Percentiles rank a stretch among this genome's conserved stretches.
Evolutionary conservation across 2,329 filamentous ascomycete genomes (phyloP).

Genomic region (Monosporascus sp.): DNA sequence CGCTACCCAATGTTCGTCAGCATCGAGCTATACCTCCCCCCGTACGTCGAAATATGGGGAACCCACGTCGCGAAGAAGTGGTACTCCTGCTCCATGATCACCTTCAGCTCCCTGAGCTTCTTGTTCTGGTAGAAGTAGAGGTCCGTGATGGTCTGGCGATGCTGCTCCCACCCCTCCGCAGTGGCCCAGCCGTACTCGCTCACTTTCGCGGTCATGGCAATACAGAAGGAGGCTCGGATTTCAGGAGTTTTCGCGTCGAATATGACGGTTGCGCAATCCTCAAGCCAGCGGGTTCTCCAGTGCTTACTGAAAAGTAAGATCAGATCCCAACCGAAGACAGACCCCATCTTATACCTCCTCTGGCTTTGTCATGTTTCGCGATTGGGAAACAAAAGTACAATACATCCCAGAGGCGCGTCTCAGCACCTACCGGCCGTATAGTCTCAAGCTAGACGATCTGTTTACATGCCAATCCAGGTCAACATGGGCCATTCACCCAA

Average conservation of each 20-base stretch:
- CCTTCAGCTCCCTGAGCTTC: neutral
- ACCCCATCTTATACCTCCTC: neutral
- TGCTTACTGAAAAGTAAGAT: neutral
- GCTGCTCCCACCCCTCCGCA: neutral
- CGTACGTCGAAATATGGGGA: too few species aligned
- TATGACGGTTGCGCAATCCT: neutral
- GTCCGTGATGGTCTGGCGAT: neutral
- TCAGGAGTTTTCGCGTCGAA: too few species aligned
- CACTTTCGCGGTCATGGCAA: neutral
- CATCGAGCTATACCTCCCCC: too few species aligned
- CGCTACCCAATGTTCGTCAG: neutral
- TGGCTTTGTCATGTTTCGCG: too few species aligned
- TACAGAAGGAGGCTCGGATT: too few species aligned
- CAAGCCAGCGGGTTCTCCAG: neutral
- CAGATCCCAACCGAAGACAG: neutral
- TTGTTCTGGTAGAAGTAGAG: conserved; percentile 3
- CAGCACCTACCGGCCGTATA: too few species aligned
- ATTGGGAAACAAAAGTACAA: too few species aligned
- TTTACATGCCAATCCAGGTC: too few species aligned
- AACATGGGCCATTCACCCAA: too few species aligned
- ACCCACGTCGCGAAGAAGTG: conserved; percentile 1
- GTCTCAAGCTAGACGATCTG: too few species aligned
- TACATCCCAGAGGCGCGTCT: too few species aligned
- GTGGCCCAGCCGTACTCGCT: neutral
- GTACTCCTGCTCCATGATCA: conserved; percentile 1